Base-by-base conservation (phyloP, 2,329 filamentous ascomycete genomes). In the Monosporascus sp. region DNA sequence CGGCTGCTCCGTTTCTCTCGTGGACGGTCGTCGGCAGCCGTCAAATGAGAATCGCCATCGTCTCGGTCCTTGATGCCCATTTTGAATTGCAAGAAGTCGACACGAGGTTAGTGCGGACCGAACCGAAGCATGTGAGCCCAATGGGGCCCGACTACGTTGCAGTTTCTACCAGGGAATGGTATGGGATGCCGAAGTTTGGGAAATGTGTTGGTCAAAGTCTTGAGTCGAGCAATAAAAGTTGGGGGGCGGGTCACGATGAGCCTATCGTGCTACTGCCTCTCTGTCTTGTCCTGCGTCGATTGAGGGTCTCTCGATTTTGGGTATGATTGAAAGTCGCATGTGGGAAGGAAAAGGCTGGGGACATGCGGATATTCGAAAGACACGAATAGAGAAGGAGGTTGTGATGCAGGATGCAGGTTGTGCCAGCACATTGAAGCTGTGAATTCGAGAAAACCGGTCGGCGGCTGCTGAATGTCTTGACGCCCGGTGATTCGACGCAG, bases 51-150 rank as follows among this genome's bases (percentile, higher is more conserved):
- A 52, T 52, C 55, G 52, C 61, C 63, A 31, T 48, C 57, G 37
- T 65, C 59, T 50, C 54, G 60, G 49, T 65, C 65, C 57, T 58
- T 65, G 31, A 60, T 57, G 50, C 63, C 65, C 65, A 66, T 67
- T 48, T 52, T 62, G 55, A 14, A 35, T 35, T 35, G 31, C 31
- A 11, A 35, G 9, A 35, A 35, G 31, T 35, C 31, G 31, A 35
- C 11, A 5, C 5, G 14, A 35, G 31, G 9, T 14, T 35, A 35
- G 11, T 14, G 31, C 31, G 31, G 31, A 35, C 31, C 31, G 31
- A 5, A 35, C 11, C 31, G 31, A 35, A 35, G 24, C 43, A 46
- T 46, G 43, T 22, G 43, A 46, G 43, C 43, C 43, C 43, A 46
- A 46, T 17, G 14, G 24, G 43, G 43, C 43, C 43, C 43, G 43